Evolutionary conservation across 2,329 filamentous ascomycete species (phyloP).

Genomic region (Aphanocladium album): DNA sequence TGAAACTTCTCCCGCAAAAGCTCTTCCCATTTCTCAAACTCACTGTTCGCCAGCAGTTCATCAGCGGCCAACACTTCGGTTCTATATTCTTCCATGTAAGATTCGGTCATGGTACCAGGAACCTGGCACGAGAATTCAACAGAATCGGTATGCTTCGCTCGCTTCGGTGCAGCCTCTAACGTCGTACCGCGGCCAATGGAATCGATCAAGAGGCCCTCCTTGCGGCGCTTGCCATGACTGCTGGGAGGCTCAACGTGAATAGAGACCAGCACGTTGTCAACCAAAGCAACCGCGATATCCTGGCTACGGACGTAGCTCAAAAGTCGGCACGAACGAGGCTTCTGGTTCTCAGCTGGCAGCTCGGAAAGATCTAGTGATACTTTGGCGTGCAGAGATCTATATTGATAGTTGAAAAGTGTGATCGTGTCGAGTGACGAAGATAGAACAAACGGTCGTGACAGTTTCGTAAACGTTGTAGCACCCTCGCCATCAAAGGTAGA

Average conservation of each 20-base stretch:
- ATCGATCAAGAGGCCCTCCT: constrained; percentile 64
- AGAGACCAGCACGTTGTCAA: constrained; percentile 59
- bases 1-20: constrained; percentile 46
- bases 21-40: constrained; percentile 46
- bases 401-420: constrained; percentile 65
- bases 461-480: constrained; percentile 57
- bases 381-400: constrained; percentile 54
- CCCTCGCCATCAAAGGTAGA: constrained; percentile 48
- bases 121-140: constrained; percentile 31
- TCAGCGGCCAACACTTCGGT: constrained; percentile 44
- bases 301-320: constrained; percentile 60
- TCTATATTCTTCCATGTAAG: constrained; percentile 42
- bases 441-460: constrained; percentile 63
- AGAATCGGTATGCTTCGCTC: constrained; percentile 25
- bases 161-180: constrained; percentile 32
- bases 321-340: constrained; percentile 37
- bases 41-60: constrained; percentile 38
- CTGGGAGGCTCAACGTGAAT: constrained; percentile 63
- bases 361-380: constrained; percentile 39
- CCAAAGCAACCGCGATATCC: constrained; percentile 60
- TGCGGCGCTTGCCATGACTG: constrained; percentile 49
- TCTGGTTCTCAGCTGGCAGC: constrained; percentile 32
- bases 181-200: constrained; percentile 62
- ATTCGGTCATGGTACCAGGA: constrained; percentile 47
- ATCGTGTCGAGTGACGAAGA: constrained; percentile 53